Percentiles rank a stretch among this genome's conserved stretches.
phyloP scores from a whole-genome alignment of 2,329 filamentous ascomycete species.

The Diaporthe capsici region DNA sequence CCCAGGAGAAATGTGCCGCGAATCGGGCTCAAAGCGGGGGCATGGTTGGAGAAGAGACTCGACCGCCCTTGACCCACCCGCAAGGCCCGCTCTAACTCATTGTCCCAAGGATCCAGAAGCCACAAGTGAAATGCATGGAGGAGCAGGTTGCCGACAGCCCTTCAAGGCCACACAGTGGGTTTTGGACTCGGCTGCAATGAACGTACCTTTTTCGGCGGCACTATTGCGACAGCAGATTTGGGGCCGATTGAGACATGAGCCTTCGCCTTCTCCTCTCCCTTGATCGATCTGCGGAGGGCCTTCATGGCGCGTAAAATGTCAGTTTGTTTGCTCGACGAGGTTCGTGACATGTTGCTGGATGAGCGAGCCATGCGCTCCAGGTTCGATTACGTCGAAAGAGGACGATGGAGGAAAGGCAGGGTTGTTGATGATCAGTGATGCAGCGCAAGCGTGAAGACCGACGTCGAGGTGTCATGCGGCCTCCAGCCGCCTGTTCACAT shows the following conservation, averaged over 20 bases:
- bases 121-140: constrained; percentile 27
- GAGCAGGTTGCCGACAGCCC: constrained; percentile 9
- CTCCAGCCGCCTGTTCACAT: not conserved
- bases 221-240: constrained; percentile 89
- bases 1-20: constrained; percentile 23
- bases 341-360: constrained; percentile 2
- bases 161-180: not conserved
- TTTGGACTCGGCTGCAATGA: not conserved
- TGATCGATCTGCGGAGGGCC: constrained; percentile 90
- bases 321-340: constrained; percentile 49
- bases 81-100: constrained; percentile 22
- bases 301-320: constrained; percentile 64
- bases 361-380: constrained; percentile 3
- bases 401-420: not conserved
- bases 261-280: constrained; percentile 82
- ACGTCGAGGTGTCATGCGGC: not conserved
- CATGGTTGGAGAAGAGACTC: constrained; percentile 33
- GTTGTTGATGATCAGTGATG: not conserved
- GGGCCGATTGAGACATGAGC: constrained; percentile 83
- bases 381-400: constrained; percentile 37
- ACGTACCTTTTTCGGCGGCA: constrained; percentile 92
- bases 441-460: constrained; percentile 6
- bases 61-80: constrained; percentile 26
- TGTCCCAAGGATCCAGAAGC: not conserved
- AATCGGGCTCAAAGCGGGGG: constrained; percentile 38